These are phyloP conservation scores for Pythium biforme DNA, from an alignment of 352 stramenopile genomes.

Conservation along the genomic window DNA sequence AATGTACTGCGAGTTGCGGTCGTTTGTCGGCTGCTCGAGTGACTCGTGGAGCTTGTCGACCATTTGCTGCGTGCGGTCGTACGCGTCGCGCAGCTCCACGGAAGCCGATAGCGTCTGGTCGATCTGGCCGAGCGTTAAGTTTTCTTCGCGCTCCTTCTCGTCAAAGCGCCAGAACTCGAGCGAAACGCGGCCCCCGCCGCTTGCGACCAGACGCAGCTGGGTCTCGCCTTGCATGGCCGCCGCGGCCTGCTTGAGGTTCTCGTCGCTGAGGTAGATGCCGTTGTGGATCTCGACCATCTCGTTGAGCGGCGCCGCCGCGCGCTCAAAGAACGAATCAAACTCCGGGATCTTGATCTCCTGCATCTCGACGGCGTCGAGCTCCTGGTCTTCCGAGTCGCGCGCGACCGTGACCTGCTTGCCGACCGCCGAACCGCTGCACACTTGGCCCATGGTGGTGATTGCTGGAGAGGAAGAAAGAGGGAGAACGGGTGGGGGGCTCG, in stretches of 20 bases:
- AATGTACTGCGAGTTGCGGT: constrained; percentile 30
- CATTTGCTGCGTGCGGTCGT: constrained; percentile 26
- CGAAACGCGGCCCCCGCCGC: constrained; percentile 20
- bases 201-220: constrained; percentile 35
- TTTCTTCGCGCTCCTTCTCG: constrained; percentile 41
- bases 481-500: neutral
- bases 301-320: constrained; percentile 23
- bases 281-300: constrained; percentile 45
- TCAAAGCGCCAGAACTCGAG: constrained; percentile 49
- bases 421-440: constrained; percentile 47
- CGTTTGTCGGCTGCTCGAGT: constrained; percentile 34
- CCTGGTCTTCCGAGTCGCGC: constrained; percentile 27
- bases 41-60: constrained; percentile 35
- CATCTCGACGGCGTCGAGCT: constrained; percentile 29
- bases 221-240: constrained; percentile 50
- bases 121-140: constrained; percentile 28
- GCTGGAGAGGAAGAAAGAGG: neutral
- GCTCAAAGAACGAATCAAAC: constrained; percentile 30
- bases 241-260: constrained; percentile 50
- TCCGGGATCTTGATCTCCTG: constrained; percentile 28
- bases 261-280: constrained; percentile 50
- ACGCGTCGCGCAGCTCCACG: constrained; percentile 29
- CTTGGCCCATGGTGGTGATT: constrained; percentile 47
- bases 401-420: constrained; percentile 41
- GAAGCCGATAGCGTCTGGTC: constrained; percentile 24